Base-by-base conservation (phyloP, 805 yeast genomes). In the Metschnikowia kunwiensis region DNA sequence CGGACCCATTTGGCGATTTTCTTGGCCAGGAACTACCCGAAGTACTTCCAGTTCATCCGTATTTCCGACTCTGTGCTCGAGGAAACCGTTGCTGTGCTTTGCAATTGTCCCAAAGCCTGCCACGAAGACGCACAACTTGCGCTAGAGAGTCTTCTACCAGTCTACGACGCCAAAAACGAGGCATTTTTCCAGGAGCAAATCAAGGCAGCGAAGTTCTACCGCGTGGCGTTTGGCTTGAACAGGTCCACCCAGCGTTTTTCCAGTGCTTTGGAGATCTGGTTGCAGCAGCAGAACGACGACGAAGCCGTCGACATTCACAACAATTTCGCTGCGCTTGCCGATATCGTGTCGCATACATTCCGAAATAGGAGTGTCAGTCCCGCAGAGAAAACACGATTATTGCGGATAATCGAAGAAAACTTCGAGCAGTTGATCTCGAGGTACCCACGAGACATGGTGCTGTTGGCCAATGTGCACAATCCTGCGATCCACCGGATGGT, bases 21-120 rank as follows among this genome's bases (percentile, higher is more conserved):
- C 52, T 58, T 91, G 22, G 85, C 91, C 0, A 61, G 91, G 40
- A 89, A 85, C 53, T 78, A 81, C 43, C 82, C 96, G 2, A 93
- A 91, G 54, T 91, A 84, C 56, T 69, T 77, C 9, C 98, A 91
- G 58, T 89, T 86, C 44, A 70, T 91, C 8, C 69, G 86, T 28
- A 57, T 93, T 1, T 74, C 88, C 1, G 93, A 81, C 37, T 65
- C 77, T 1, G 60, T 68, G 2, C 54, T 84, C 27, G 71, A 72
- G 5, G 54, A 58, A 3, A 61, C 82, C 0, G 61, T 83, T 17
- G 32, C 67, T 4, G 59, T 57, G 3, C 59, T 88, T 23, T 81
- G 86, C 48, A 47, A 63, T 13, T 63, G 55, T 32, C 57, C 56
- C 7, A 46, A 44, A 1, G 51, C 50, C 1, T 44, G 70, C 32